A percentile compares a stretch with the other conserved stretches of the same genome.
These are phyloP conservation scores for Spongiforma sp. DNA, from an alignment of 1,284 basidiomycete species.

Conservation along the genomic window DNA sequence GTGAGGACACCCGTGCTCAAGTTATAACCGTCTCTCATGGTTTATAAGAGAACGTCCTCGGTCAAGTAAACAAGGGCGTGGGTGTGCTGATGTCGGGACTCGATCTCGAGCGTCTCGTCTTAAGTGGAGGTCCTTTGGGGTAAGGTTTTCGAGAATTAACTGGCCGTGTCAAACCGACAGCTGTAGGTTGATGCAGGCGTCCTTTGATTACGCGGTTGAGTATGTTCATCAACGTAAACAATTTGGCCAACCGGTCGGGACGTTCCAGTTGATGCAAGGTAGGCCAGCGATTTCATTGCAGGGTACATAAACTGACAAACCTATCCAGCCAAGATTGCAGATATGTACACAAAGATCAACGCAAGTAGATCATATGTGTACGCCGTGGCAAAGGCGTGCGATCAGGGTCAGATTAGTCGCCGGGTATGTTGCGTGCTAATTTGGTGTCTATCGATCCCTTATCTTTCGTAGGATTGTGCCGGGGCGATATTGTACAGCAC, in stretches of 20 bases:
- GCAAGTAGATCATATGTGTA: conserved; percentile 93
- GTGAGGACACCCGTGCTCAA: conserved; percentile 42
- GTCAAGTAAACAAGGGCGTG: conserved; percentile 79
- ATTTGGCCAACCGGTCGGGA: conserved; percentile 87
- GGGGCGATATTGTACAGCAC: conserved; percentile 92
- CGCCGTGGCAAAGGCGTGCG: conserved; percentile 89
- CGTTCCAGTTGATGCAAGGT: conserved; percentile 97
- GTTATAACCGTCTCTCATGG: not conserved
- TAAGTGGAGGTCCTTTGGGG: conserved; percentile 84
- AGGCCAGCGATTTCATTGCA: conserved; percentile 15
- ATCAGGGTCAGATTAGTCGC: conserved; percentile 81
- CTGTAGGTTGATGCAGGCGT: conserved; percentile 90
- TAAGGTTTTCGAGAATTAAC: conserved; percentile 18
- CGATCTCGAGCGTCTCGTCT: conserved; percentile 90
- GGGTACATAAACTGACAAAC: not conserved
- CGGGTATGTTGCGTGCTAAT: conserved; percentile 54
- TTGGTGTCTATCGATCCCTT: conserved; percentile 4
- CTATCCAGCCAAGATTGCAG: conserved; percentile 74
- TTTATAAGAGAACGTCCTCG: conserved; percentile 80
- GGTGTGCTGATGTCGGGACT: conserved; percentile 94
- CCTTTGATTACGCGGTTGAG: conserved; percentile 87
- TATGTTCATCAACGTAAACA: conserved; percentile 94
- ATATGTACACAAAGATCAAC: conserved; percentile 96
- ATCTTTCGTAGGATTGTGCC: conserved; percentile 72
- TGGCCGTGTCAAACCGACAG: conserved; percentile 12